phyloP scores from a whole-genome alignment of 2,329 filamentous ascomycete species.

The Clarireedia hainanense region DNA sequence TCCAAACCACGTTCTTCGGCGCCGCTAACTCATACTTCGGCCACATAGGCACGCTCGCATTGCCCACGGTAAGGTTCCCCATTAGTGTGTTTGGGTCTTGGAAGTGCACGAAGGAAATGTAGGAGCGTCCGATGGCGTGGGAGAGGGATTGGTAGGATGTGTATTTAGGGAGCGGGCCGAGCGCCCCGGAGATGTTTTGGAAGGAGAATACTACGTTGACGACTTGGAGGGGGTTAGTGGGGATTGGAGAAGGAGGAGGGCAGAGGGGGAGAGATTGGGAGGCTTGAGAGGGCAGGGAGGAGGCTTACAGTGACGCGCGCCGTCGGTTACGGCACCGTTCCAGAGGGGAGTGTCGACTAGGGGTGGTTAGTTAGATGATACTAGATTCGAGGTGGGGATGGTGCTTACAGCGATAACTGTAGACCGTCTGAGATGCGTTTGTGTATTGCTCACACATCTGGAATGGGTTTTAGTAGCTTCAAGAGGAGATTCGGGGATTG shows the following conservation, averaged over 20 bases:
- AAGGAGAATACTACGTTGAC: slow-evolving; percentile 44
- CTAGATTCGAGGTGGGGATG: background rate
- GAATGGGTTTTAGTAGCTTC: too few species aligned
- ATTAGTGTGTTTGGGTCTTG: slow-evolving; percentile 34
- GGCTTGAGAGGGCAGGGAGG: background rate
- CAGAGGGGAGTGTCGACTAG: slow-evolving; percentile 36
- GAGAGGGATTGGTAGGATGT: slow-evolving; percentile 30
- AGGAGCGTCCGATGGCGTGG: slow-evolving; percentile 20
- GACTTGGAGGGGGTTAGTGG: slow-evolving; percentile 15
- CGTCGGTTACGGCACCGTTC: slow-evolving; percentile 33
- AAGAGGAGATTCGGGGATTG: background rate
- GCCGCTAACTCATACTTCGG: slow-evolving; percentile 32
- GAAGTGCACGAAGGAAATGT: slow-evolving; percentile 33
- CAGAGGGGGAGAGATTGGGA: background rate
- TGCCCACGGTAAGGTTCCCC: slow-evolving; percentile 14
- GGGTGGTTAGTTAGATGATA: background rate
- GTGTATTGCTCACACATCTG: slow-evolving; percentile 37
- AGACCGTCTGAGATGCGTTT: slow-evolving; percentile 31
- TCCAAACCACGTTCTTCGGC: slow-evolving; percentile 39
- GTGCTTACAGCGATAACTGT: slow-evolving; percentile 36
- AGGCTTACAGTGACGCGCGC: slow-evolving; percentile 34
- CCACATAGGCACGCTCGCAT: slow-evolving; percentile 32
- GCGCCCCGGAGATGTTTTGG: slow-evolving; percentile 40
- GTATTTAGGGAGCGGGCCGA: slow-evolving; percentile 38
- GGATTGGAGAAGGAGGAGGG: too few species aligned